These are phyloP conservation scores for Cymbopogon citratus DNA, from an alignment of 176 grass and related monocot species.

Conservation along the genomic window DNA sequence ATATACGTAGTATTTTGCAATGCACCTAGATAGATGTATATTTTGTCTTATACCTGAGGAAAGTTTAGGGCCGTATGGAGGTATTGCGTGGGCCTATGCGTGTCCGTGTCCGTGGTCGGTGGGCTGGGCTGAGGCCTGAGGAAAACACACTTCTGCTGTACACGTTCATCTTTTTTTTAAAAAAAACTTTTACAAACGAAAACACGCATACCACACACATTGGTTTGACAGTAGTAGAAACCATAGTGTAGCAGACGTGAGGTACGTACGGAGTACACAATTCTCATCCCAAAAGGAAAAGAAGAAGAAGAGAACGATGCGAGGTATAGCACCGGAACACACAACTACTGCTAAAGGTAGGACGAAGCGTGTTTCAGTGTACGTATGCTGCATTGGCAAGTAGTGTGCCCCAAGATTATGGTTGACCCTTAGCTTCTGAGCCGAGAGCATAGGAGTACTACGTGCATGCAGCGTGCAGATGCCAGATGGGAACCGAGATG, in stretches of 20 bases:
- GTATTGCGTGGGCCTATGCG: neutral
- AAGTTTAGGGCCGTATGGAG: neutral
- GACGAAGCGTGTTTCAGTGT: too few relatives aligned
- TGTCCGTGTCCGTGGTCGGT: neutral
- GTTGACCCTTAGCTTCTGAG: conserved; percentile 10
- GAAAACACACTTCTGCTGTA: neutral
- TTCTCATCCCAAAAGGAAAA: too few relatives aligned
- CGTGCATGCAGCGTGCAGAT: neutral
- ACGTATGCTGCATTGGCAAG: neutral
- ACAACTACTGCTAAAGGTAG: too few relatives aligned
- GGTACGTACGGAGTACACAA: too few relatives aligned
- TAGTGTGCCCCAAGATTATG: neutral
- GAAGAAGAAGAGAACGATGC: too few relatives aligned
- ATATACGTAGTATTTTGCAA: too few relatives aligned
- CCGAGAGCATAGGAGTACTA: neutral
- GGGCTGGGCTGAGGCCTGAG: neutral
- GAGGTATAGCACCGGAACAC: too few relatives aligned
- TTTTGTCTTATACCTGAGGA: too few relatives aligned
- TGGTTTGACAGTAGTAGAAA: too few relatives aligned
- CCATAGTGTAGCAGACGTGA: too few relatives aligned
- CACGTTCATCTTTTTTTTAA: neutral
- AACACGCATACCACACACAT: neutral
- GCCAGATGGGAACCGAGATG: neutral
- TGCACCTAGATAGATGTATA: too few relatives aligned
- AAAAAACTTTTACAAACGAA: neutral